Evolutionary conservation across 2,329 filamentous ascomycete species (phyloP).

Genomic region (Monosporascus sp.): DNA sequence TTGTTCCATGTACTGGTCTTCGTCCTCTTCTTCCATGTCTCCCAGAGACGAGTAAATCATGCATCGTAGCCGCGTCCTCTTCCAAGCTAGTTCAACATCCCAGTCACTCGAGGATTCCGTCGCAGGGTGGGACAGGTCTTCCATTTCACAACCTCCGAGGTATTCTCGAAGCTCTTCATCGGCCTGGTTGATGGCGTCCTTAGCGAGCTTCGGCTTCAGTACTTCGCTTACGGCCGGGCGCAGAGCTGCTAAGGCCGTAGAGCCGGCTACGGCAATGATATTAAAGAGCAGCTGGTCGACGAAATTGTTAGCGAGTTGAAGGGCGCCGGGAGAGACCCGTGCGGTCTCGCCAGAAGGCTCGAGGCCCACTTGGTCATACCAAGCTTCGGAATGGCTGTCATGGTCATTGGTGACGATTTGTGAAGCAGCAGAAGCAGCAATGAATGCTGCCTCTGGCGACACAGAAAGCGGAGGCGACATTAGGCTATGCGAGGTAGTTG

Average conservation of each 20-base stretch:
- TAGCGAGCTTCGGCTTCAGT: slow-evolving; percentile 82
- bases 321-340: slow-evolving; percentile 65
- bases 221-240: slow-evolving; percentile 81
- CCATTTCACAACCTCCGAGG: slow-evolving; percentile 71
- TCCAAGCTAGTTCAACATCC: slow-evolving; percentile 93
- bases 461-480: slow-evolving; percentile 63
- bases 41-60: slow-evolving; percentile 98
- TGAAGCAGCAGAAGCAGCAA: slow-evolving; percentile 80
- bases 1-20: slow-evolving; percentile 80
- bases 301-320: slow-evolving; percentile 82
- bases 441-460: slow-evolving; percentile 77
- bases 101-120: slow-evolving; percentile 56
- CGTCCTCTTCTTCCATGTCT: slow-evolving; percentile 96
- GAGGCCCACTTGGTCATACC: slow-evolving; percentile 64
- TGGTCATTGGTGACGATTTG: slow-evolving; percentile 89
- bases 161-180: slow-evolving; percentile 87
- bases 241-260: slow-evolving; percentile 68
- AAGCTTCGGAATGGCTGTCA: slow-evolving; percentile 65
- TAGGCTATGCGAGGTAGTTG: slow-evolving; percentile 51
- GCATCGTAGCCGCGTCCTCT: slow-evolving; percentile 82
- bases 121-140: slow-evolving; percentile 56
- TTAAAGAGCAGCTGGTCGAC: slow-evolving; percentile 91
- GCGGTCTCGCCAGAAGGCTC: slow-evolving; percentile 63
- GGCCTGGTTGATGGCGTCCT: slow-evolving; percentile 74
- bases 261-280: slow-evolving; percentile 74